These are phyloP conservation scores for Alliaria petiolata DNA, from an alignment of 345 rosid species.

Conservation along the genomic window DNA sequence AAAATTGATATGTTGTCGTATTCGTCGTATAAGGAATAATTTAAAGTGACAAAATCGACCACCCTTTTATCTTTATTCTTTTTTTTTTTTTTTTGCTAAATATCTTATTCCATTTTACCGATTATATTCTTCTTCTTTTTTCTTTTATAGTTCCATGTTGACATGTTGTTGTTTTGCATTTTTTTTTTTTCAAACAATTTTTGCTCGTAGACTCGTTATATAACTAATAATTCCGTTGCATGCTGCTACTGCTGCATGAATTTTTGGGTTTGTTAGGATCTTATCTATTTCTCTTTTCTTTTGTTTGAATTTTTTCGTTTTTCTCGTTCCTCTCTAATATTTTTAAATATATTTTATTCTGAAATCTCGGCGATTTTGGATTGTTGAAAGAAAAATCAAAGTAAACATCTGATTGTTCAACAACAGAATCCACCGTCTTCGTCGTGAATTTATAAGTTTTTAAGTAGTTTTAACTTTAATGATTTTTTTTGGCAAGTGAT, in stretches of 20 bases:
- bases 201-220: conserved; percentile 14
- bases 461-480: background rate
- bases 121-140: conserved; percentile 1
- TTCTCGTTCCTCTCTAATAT: background rate
- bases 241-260: conserved; percentile 14
- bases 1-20: background rate
- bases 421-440: conserved; percentile 29
- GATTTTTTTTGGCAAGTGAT: background rate
- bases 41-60: conserved; percentile 13
- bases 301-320: background rate
- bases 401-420: conserved; percentile 1
- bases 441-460: background rate
- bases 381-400: background rate
- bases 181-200: background rate
- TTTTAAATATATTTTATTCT: background rate
- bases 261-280: conserved; percentile 23
- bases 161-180: background rate
- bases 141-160: background rate
- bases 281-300: background rate
- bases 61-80: conserved; percentile 4
- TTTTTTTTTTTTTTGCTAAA: too few species aligned
- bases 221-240: conserved; percentile 7
- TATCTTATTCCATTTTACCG: conserved; percentile 15
- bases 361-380: background rate
- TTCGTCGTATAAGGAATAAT: background rate